Evolutionary conservation across 345 rosid species (phyloP), one percentile per base, ranked within the genome.

Genomic region (Aethionema arabicum): DNA sequence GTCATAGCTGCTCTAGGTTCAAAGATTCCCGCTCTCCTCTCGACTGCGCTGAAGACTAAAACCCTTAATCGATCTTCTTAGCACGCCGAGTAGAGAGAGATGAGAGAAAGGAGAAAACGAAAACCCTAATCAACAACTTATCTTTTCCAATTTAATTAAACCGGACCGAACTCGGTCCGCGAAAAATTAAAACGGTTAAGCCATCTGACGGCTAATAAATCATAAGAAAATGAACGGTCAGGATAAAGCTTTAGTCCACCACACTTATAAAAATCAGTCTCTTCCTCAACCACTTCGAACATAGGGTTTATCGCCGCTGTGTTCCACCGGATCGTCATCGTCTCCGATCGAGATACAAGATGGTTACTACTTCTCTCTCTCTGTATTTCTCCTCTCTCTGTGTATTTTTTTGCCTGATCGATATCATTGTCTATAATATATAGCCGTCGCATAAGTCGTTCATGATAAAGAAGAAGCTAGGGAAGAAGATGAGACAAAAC

Each of bases 361-460:
- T 69, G 67, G 67, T 63, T 37, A 8, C 0, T 37, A 10, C 31
- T 6, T 33, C 13, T 63, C 8, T 59, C 15, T 41, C 7, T 39
- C 6, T 3, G 0, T 4, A 5, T 16, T 2, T 12, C 4, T 35
- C 0, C 16, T 45, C 56, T 16, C 9, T 9, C 2, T 29, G 1
- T 0, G 2, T 15, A 8, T 21, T 32, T 9, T 8, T 35, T 30
- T 2, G 11, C 11, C 53, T 51, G 39, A 68, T 35, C 11, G n/a
- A 35, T 36, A 13, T 60, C 12, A 53, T 15, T 35, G 8, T 46
- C 11, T 27, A 16, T 47, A 37, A 39, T 38, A 39, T 38, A 12
- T 60, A 88, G 98, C 98, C 98, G 80, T 84, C 98, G 31, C 98
- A 91, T 79, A 91, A 91, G 81, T 47, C 86, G 5, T 91, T 86